Evolutionary conservation across 345 rosid genomes (phyloP), one percentile per base, ranked within the genome.

Genomic region (Sisymbrium altissimum): DNA sequence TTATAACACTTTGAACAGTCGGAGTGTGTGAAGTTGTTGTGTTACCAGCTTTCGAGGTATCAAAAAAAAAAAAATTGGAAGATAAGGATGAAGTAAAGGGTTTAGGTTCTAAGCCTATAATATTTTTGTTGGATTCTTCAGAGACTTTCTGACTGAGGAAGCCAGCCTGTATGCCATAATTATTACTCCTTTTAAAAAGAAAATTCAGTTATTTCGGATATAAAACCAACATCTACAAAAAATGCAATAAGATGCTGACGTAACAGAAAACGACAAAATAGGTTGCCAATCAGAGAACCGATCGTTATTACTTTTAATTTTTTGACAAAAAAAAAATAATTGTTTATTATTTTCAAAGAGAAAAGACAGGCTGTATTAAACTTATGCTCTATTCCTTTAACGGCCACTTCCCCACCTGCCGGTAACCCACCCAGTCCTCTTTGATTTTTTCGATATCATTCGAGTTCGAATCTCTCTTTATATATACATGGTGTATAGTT

Each of bases 141-240:
- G 63, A 63, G 60, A 55, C 39, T 72, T 88, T 86, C 15, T 82
- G 94, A 88, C 87, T 43, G 78, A 61, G 46, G 68, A 71, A 40
- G 86, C 89, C 90, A 88, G 90, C 81, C 94, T 88, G 94, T 85
- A 73, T 9, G 9, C 36, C 91, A 86, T 66, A 81, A 27, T 80
- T 71, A 55, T 49, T 38, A 65, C 25, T 35, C 35, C 66, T 25
- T 65, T 64, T 81, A 3, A 0, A 5, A 15, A 17, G 4, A 17
- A n/a, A 44, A 6, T 5, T 7, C 70, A 66, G 71, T 52, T 39
- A 67, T 41, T 41, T 63, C 10, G 15, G 53, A 64, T 64, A 43
- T 44, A 15, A 61, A 43, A 32, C 58, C n/a, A 46, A 52, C 21
- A 32, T 8, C 10, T 57, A 49, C 14, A 19, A 18, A 19, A 48